phyloP scores from a whole-genome alignment of 2,329 filamentous ascomycete species.

The Hypomyces rosellus region DNA sequence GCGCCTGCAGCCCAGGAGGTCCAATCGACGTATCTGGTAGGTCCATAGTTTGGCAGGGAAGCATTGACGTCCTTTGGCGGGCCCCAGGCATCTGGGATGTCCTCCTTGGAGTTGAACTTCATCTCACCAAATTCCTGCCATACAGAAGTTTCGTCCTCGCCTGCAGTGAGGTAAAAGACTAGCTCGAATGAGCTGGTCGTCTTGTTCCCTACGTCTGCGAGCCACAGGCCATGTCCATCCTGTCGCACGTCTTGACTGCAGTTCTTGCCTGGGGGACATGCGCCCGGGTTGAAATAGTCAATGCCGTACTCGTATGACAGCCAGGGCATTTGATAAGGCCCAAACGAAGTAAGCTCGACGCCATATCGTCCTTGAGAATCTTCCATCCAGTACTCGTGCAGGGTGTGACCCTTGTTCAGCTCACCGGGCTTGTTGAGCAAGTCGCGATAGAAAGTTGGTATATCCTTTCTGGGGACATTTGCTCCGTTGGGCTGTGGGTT shows the following conservation, averaged over 20 bases:
- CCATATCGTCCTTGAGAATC: slow-evolving; percentile 47
- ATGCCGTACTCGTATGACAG: slow-evolving; percentile 45
- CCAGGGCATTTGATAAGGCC: slow-evolving; percentile 43
- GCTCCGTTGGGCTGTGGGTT: slow-evolving; percentile 41
- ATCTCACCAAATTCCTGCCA: slow-evolving; percentile 54
- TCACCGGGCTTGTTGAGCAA: slow-evolving; percentile 44
- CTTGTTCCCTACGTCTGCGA: slow-evolving; percentile 43
- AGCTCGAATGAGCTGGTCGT: slow-evolving; percentile 43
- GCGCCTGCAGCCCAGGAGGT: slow-evolving; percentile 46
- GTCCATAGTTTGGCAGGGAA: slow-evolving; percentile 37
- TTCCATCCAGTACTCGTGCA: slow-evolving; percentile 54
- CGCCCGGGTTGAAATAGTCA: slow-evolving; percentile 42
- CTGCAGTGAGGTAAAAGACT: slow-evolving; percentile 48
- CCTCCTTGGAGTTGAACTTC: slow-evolving; percentile 40
- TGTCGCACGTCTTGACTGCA: slow-evolving; percentile 44
- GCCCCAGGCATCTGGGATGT: slow-evolving; percentile 43
- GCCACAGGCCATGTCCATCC: slow-evolving; percentile 44
- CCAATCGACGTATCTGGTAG: slow-evolving; percentile 48
- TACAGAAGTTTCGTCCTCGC: slow-evolving; percentile 48
- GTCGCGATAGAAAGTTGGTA: slow-evolving; percentile 45
- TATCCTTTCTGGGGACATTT: slow-evolving; percentile 36
- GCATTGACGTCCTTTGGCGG: slow-evolving; percentile 32
- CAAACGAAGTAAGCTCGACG: slow-evolving; percentile 47
- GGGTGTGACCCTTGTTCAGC: slow-evolving; percentile 44
- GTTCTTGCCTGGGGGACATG: slow-evolving; percentile 35